Evolutionary conservation across 306 rosid species (phyloP).

Genomic region (Vigna trinervia): DNA sequence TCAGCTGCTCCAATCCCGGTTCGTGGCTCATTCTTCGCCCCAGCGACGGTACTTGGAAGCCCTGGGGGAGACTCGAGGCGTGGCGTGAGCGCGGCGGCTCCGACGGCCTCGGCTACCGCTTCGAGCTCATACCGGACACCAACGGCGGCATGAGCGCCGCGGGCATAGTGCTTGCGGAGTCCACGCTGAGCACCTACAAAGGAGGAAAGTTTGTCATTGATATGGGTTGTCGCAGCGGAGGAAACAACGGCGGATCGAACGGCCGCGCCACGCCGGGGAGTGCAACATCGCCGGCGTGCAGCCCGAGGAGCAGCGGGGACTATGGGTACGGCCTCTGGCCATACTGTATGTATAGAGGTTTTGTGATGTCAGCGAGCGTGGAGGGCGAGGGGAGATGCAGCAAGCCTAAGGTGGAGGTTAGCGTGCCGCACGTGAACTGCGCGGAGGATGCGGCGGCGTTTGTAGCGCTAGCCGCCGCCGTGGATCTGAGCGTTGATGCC

Average conservation of each 20-base stretch:
- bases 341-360: constrained; percentile 73
- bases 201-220: constrained; percentile 69
- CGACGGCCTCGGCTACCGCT: constrained; percentile 68
- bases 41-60: constrained; percentile 72
- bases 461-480: constrained; percentile 65
- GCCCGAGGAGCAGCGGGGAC: constrained; percentile 82
- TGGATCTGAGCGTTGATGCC: constrained; percentile 70
- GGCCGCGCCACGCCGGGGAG: constrained; percentile 53
- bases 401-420: constrained; percentile 64
- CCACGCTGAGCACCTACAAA: constrained; percentile 59
- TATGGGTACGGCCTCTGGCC: constrained; percentile 85
- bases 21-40: constrained; percentile 81
- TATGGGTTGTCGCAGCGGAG: constrained; percentile 39
- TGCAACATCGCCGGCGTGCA: constrained; percentile 66
- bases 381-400: constrained; percentile 67
- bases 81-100: constrained; percentile 84
- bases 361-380: constrained; percentile 66
- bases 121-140: constrained; percentile 70
- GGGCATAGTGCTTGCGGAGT: constrained; percentile 73
- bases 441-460: constrained; percentile 72
- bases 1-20: constrained; percentile 76
- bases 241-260: constrained; percentile 27
- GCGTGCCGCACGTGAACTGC: constrained; percentile 67
- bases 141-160: constrained; percentile 63
- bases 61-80: constrained; percentile 77